phyloP scores from a whole-genome alignment of 192 early-diverging fungal species.

The Glomus cerebriforme region DNA sequence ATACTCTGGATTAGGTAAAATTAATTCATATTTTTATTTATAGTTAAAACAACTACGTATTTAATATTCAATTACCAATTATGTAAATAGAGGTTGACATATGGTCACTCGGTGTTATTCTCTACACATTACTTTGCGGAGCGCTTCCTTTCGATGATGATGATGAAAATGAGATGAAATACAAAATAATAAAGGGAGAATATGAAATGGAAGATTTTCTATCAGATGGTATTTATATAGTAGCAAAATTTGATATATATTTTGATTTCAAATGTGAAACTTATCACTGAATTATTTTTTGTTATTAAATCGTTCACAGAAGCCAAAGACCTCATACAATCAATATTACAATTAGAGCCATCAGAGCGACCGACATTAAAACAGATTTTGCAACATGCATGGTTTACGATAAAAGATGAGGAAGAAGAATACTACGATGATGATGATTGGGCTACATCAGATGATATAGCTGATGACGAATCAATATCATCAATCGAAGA shows the following conservation, averaged over 20 bases:
- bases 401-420: constrained; percentile 50
- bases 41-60: neutral
- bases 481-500: constrained; percentile 29
- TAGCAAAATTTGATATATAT: neutral
- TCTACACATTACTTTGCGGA: constrained; percentile 84
- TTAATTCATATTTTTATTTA: neutral
- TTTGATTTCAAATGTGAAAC: neutral
- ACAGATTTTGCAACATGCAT: constrained; percentile 69
- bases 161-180: constrained; percentile 65
- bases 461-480: constrained; percentile 37
- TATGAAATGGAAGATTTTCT: constrained; percentile 67
- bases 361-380: constrained; percentile 61
- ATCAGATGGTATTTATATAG: constrained; percentile 48
- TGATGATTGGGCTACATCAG: constrained; percentile 34
- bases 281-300: neutral
- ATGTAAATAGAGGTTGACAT: constrained; percentile 71
- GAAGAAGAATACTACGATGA: constrained; percentile 32
- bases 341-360: constrained; percentile 70
- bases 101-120: constrained; percentile 93
- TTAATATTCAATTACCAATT: neutral
- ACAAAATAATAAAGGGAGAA: constrained; percentile 72
- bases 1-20: constrained; percentile 73
- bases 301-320: constrained; percentile 39
- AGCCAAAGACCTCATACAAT: constrained; percentile 61
- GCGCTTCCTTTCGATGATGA: constrained; percentile 85